Evolutionary conservation across 257 asterid genomes (phyloP).

Genomic region (Knoxia roxburghii): DNA sequence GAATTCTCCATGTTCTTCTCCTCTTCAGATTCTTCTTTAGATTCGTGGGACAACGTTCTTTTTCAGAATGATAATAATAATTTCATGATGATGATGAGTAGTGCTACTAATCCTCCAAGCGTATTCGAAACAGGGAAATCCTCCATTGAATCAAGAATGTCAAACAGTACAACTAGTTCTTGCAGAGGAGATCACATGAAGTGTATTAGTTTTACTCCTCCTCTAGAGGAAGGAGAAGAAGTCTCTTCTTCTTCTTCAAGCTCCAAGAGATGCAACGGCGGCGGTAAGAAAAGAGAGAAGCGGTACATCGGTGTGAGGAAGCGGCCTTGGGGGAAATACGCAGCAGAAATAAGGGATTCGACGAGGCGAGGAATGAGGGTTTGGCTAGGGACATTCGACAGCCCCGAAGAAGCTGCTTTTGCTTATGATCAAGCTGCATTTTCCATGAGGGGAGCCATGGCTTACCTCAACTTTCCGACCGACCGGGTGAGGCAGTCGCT

Average conservation of each 20-base stretch:
- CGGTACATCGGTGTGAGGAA: constrained; percentile 35
- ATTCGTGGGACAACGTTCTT: constrained; percentile 2
- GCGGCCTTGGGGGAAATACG: constrained; percentile 50
- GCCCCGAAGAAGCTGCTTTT: constrained; percentile 40
- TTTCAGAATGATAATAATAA: not conserved
- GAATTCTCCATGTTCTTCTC: constrained; percentile 1
- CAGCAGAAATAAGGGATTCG: constrained; percentile 53
- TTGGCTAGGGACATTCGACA: constrained; percentile 48
- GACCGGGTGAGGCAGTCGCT: constrained; percentile 32
- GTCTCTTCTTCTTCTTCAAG: not conserved
- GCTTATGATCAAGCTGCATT: constrained; percentile 61
- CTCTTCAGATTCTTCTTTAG: not conserved
- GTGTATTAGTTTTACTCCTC: too few species aligned
- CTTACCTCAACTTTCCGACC: constrained; percentile 31
- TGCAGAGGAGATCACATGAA: not conserved
- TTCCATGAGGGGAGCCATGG: constrained; percentile 32
- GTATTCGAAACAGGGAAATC: not conserved
- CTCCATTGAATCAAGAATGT: not conserved
- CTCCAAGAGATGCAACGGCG: not conserved
- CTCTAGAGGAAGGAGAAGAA: not conserved
- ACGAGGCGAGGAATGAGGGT: constrained; percentile 40
- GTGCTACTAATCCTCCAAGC: too few species aligned
- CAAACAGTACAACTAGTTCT: not conserved
- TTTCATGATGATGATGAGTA: too few species aligned
- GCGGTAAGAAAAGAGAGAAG: constrained; percentile 1